These are phyloP conservation scores for Colletotrichum shisoi DNA, from an alignment of 2,329 filamentous ascomycete genomes.

Conservation along the genomic window DNA sequence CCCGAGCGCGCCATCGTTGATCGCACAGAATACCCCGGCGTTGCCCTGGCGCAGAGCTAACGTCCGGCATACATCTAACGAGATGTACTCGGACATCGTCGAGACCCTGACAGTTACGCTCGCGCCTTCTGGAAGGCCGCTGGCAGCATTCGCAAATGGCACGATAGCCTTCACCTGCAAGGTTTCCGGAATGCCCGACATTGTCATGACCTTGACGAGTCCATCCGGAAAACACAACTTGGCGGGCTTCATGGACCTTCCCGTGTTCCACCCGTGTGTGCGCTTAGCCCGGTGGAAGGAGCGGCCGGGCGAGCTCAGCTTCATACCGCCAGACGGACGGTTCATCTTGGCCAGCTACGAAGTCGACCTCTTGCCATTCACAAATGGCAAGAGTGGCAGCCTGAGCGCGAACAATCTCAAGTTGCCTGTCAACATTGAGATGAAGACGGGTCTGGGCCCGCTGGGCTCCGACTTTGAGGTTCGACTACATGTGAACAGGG, in stretches of 20 bases:
- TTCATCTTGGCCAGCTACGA: conserved; percentile 96
- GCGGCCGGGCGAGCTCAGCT: conserved; percentile 88
- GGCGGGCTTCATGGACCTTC: conserved; percentile 78
- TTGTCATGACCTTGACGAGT: conserved; percentile 80
- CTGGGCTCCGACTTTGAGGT: conserved; percentile 89
- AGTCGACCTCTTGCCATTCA: conserved; percentile 83
- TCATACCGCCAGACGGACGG: conserved; percentile 91
- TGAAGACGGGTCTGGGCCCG: conserved; percentile 79
- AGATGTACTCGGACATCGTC: conserved; percentile 94
- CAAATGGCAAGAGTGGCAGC: conserved; percentile 63
- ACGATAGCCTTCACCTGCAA: conserved; percentile 95
- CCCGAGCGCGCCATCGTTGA: conserved; percentile 52
- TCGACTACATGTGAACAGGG: conserved; percentile 74
- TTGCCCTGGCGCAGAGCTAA: conserved; percentile 91
- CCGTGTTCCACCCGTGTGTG: conserved; percentile 96
- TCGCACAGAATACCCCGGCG: conserved; percentile 59
- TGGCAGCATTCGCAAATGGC: conserved; percentile 87
- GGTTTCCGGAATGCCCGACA: conserved; percentile 90
- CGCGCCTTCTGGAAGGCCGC: conserved; percentile 85
- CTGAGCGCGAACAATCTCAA: conserved; percentile 72
- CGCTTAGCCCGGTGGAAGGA: conserved; percentile 89
- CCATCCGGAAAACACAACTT: conserved; percentile 83
- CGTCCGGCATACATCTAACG: conserved; percentile 94
- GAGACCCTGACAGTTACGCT: conserved; percentile 88
- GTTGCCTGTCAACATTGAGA: conserved; percentile 81